Conservation (phyloP, 352 stramenopile species). For the Globisporangium paroecandrum region DNA sequence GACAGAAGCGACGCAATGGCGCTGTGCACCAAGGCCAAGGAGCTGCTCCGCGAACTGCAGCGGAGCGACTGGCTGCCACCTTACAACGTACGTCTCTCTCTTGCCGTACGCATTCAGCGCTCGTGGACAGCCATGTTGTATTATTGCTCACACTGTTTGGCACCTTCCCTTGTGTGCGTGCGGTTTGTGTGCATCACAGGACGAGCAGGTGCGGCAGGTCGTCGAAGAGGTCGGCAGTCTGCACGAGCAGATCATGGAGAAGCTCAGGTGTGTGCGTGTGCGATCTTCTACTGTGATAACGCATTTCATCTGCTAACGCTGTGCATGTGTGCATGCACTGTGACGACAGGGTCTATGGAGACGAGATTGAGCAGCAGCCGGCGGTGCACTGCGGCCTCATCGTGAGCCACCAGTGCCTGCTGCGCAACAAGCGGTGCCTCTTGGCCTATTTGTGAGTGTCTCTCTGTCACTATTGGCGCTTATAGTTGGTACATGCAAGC, state of each 20-base stretch:
- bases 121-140: background rate
- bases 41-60: constrained; percentile 88
- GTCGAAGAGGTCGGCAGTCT: constrained; percentile 68
- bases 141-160: background rate
- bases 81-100: constrained; percentile 76
- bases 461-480: background rate
- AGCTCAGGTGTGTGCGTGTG: constrained; percentile 52
- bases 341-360: constrained; percentile 45
- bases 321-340: background rate
- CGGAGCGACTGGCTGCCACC: constrained; percentile 90
- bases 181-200: constrained; percentile 26
- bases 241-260: constrained; percentile 71
- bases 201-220: constrained; percentile 79
- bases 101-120: too few relatives aligned
- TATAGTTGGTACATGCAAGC: too few relatives aligned
- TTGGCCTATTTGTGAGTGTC: constrained; percentile 79
- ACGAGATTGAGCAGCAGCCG: constrained; percentile 57
- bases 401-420: constrained; percentile 85
- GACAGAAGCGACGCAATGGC: constrained; percentile 32
- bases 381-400: constrained; percentile 77
- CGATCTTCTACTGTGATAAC: background rate
- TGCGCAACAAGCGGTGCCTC: constrained; percentile 89
- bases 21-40: constrained; percentile 72
- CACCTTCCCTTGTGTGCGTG: background rate
- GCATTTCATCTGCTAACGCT: constrained; percentile 1